phyloP scores from a whole-genome alignment of 1,284 basidiomycete species.

The Entoloma clypeatum region DNA sequence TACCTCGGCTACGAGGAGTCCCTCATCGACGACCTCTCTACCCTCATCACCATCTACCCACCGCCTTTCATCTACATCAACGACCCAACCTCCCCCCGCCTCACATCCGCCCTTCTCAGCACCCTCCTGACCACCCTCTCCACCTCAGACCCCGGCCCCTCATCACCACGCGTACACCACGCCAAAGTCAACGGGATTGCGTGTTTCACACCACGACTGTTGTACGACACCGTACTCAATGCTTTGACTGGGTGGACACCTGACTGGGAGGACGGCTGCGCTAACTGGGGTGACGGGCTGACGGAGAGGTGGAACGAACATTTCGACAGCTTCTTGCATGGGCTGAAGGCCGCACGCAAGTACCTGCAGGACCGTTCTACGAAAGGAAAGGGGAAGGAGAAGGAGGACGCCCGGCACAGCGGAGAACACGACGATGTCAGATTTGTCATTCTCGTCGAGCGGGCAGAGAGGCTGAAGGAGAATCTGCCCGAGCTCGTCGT shows the following conservation, averaged over 20 bases:
- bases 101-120: conserved; percentile 42
- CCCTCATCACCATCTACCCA: conserved; percentile 47
- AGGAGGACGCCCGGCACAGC: conserved; percentile 4
- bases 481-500: conserved; percentile 63
- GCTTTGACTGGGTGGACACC: conserved; percentile 51
- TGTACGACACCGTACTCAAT: conserved; percentile 69
- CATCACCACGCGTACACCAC: conserved; percentile 29
- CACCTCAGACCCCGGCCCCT: conserved; percentile 4
- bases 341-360: conserved; percentile 37
- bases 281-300: conserved; percentile 45
- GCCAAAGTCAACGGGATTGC: conserved; percentile 60
- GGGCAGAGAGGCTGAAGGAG: conserved; percentile 64
- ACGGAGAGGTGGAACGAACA: conserved; percentile 44
- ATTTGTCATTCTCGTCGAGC: conserved; percentile 65
- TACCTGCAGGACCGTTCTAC: conserved; percentile 16
- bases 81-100: conserved; percentile 51
- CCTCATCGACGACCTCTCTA: conserved; percentile 37
- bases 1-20: conserved; percentile 24
- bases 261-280: conserved; percentile 57
- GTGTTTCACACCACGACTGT: conserved; percentile 59
- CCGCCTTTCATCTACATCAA: conserved; percentile 72
- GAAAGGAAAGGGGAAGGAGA: conserved; percentile 38
- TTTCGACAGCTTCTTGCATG: conserved; percentile 67
- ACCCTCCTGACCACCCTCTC: conserved; percentile 32
- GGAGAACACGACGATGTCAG: conserved; percentile 28